Evolutionary conservation across 805 yeast genomes (phyloP), one percentile per base, ranked within the genome.

Genomic region (Zygotorulaspora florentina): DNA sequence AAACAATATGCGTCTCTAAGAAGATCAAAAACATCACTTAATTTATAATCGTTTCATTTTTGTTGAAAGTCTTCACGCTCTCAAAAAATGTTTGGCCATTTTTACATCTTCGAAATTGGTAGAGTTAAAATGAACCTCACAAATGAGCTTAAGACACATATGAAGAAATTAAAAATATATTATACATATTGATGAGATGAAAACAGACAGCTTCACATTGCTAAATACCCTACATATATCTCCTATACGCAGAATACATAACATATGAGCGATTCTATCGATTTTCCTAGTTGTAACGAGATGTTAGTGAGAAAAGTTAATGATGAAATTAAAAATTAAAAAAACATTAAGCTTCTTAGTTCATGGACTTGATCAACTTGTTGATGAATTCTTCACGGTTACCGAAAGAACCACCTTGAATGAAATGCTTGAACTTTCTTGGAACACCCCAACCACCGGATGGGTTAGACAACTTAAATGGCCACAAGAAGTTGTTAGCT

Each of bases 321-420:
- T 35, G 38, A 20, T 27, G 31, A 40, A 31, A 30, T 2, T 15
- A 15, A 18, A 31, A 18, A 7, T 9, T 2, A 23, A 9, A 9
- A 8, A 2, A 36, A 36, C 16, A 36, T 11, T 13, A 38, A 29
- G 17, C 23, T 29, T 66, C 70, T 77, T 85, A 86, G 88, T 84
- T 85, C 93, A 85, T 86, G 73, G 87, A 85, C 80, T 87, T 86
- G 71, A 87, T 87, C 76, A 88, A 85, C 73, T 85, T 83, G 85
- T 88, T 88, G 77, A 88, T 88, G 87, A 79, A 85, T 69, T 87
- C 83, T 80, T 88, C 96, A 79, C 96, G 86, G 95, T 88, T 88
- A 85, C 96, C 96, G 75, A 88, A 82, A 80, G 93, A 84, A 85
- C 96, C 96, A 81, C 96, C 96, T 79, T 87, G 95, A 81, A 88